These are phyloP conservation scores for Rhizopogon vesiculosus DNA, from an alignment of 768 basidiomycete genomes.

Conservation along the genomic window DNA sequence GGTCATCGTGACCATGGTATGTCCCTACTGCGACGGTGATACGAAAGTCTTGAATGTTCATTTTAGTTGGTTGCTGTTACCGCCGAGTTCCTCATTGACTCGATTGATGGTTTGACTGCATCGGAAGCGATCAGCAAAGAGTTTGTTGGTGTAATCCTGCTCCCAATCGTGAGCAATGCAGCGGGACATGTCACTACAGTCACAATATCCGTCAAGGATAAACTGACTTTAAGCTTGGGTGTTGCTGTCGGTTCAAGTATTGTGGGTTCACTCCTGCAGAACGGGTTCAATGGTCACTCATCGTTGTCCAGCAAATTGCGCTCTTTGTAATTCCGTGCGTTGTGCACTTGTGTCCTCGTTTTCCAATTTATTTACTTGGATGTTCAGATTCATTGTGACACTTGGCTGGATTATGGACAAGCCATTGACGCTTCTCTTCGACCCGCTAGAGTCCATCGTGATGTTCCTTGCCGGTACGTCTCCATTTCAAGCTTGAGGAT, in stretches of 20 bases:
- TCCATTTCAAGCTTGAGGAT: constrained; percentile 1
- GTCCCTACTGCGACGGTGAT: constrained; percentile 13
- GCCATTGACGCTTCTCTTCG: constrained; percentile 34
- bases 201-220: constrained; percentile 84
- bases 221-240: constrained; percentile 79
- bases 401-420: constrained; percentile 80
- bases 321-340: constrained; percentile 32
- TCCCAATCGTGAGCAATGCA: constrained; percentile 92
- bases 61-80: constrained; percentile 48
- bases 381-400: constrained; percentile 60
- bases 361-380: neutral
- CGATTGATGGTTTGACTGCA: constrained; percentile 69
- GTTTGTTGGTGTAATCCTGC: constrained; percentile 82
- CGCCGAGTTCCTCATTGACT: constrained; percentile 69
- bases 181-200: constrained; percentile 92
- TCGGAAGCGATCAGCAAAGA: constrained; percentile 58
- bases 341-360: too few relatives aligned
- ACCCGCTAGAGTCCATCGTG: constrained; percentile 69
- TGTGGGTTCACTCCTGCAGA: constrained; percentile 28
- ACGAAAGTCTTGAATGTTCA: neutral
- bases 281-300: constrained; percentile 70
- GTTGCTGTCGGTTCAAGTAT: constrained; percentile 30
- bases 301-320: constrained; percentile 57
- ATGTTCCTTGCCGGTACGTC: constrained; percentile 15
- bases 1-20: constrained; percentile 55